phyloP scores from a whole-genome alignment of 139 green algal genomes.

The Coccomyxa sp. region DNA sequence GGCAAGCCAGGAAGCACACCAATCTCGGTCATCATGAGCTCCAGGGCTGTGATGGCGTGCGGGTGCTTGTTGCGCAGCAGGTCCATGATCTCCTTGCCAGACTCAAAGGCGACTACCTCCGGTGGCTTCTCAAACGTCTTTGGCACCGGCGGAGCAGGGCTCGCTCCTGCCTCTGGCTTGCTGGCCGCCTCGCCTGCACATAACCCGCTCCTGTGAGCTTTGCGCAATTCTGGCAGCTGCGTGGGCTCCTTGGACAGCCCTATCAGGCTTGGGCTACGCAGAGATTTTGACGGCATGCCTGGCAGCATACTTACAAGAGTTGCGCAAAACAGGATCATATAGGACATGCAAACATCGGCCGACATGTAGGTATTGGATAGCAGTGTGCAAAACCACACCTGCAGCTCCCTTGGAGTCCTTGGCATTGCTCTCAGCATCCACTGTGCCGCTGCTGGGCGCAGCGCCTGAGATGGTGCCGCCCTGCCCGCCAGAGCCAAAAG shows the following conservation, averaged over 20 bases:
- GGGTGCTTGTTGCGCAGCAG: slow-evolving; percentile 49
- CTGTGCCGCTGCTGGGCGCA: not conserved
- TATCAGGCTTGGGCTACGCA: no score
- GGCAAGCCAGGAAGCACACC: not conserved
- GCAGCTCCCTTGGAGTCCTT: not conserved
- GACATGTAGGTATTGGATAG: no score
- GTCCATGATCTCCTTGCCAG: slow-evolving; percentile 73
- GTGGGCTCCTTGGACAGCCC: no score
- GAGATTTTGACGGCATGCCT: no score
- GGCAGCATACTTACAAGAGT: no score
- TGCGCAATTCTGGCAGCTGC: not conserved
- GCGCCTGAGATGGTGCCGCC: not conserved
- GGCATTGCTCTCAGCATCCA: not conserved
- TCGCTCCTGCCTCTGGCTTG: not conserved
- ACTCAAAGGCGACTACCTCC: slow-evolving; percentile 54
- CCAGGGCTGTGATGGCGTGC: slow-evolving; percentile 28
- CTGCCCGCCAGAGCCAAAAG: not conserved
- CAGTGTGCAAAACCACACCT: no score
- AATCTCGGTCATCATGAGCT: slow-evolving; percentile 48
- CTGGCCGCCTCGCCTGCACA: slow-evolving; percentile 10
- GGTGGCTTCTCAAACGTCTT: slow-evolving; percentile 40
- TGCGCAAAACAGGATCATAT: no score
- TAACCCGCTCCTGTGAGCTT: slow-evolving; percentile 2
- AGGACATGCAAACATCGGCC: no score
- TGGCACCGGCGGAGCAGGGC: slow-evolving; percentile 1